Evolutionary conservation across 2,329 filamentous ascomycete genomes (phyloP), one percentile per base, ranked within the genome.

Genomic region (Neofusicoccum parvum): DNA sequence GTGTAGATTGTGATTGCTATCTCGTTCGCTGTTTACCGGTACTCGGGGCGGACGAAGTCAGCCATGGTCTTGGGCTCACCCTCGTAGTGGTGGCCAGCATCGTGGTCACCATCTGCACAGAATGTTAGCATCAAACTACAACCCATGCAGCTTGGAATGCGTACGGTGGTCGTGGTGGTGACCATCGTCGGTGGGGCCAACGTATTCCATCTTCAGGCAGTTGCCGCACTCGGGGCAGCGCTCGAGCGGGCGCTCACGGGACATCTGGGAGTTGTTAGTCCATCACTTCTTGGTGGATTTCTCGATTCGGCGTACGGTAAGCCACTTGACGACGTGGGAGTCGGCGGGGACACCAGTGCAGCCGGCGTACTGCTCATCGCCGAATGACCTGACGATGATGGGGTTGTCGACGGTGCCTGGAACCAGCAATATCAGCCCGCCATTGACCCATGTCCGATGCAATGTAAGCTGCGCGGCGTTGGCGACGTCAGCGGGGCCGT

Each of bases 151-250:
- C 37, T n/a, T 1, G n/a, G 32, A 1, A 20, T n/a, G 17, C 66
- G 48, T 49, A 70, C 73, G 70, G 66, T 65, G 63, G 45, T 72
- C 73, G 74, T 87, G 83, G 67, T 76, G 76, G 76, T 88, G 71
- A 79, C 92, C 87, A 78, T 94, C 89, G 71, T 95, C 91, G 77
- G 89, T 80, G 60, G 93, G 89, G 68, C 95, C 95, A 71, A 97
- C 83, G 81, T 97, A 99, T 79, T 97, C 90, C 92, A 98, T 95
- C 90, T 97, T 96, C 86, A 96, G 94, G 72, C 95, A 92, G 80
- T 89, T 92, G 72, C 95, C 95, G 83, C 95, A 99, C 86, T 99
- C 95, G 76, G 89, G 89, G 89, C 95, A 99, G 80, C 95, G 92
- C 85, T 96, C 92, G 73, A 97, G 81, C 66, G 95, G 95, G 79